A percentile compares a stretch with the other conserved stretches of the same genome.
Evolutionary conservation across 768 basidiomycete species (phyloP).

Genomic region (Hebeloma cylindrosporum): DNA sequence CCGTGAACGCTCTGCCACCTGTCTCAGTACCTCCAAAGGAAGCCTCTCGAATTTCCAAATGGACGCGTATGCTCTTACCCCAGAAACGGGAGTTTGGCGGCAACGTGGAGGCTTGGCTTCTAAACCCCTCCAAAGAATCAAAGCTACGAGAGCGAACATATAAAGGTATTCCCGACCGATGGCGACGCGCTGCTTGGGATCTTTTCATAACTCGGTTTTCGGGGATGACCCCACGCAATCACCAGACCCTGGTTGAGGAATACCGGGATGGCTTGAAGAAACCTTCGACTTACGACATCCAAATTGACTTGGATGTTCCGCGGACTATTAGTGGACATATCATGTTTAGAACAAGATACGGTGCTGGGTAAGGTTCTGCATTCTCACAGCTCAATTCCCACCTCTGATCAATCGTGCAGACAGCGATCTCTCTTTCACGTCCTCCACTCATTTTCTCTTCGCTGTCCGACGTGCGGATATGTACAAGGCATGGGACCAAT

Average conservation of each 20-base stretch:
- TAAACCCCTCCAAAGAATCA: slow-evolving; percentile 61
- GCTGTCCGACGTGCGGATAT: slow-evolving; percentile 88
- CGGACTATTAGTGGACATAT: slow-evolving; percentile 94
- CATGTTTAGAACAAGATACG: slow-evolving; percentile 94
- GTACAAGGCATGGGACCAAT: slow-evolving; percentile 99
- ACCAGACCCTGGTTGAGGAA: slow-evolving; percentile 43
- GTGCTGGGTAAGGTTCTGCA: slow-evolving; percentile 70
- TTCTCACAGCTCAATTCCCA: neutral
- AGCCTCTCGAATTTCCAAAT: slow-evolving; percentile 77
- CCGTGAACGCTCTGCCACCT: slow-evolving; percentile 44
- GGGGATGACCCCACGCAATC: slow-evolving; percentile 43
- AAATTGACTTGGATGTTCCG: slow-evolving; percentile 97
- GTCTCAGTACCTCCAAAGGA: slow-evolving; percentile 60
- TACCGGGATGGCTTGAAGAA: slow-evolving; percentile 70
- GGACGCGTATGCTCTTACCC: slow-evolving; percentile 88
- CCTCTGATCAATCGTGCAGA: slow-evolving; percentile 36
- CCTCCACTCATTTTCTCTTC: slow-evolving; percentile 85
- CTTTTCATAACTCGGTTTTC: slow-evolving; percentile 64
- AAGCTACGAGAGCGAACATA: slow-evolving; percentile 78
- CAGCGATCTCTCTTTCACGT: slow-evolving; percentile 96
- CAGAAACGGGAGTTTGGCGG: slow-evolving; percentile 69
- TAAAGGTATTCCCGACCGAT: slow-evolving; percentile 96
- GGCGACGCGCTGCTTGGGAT: slow-evolving; percentile 93
- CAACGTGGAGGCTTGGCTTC: slow-evolving; percentile 72
- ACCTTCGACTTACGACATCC: slow-evolving; percentile 89